These are phyloP conservation scores for Alternaria atra DNA, from an alignment of 2,329 filamentous ascomycete genomes.

Conservation along the genomic window DNA sequence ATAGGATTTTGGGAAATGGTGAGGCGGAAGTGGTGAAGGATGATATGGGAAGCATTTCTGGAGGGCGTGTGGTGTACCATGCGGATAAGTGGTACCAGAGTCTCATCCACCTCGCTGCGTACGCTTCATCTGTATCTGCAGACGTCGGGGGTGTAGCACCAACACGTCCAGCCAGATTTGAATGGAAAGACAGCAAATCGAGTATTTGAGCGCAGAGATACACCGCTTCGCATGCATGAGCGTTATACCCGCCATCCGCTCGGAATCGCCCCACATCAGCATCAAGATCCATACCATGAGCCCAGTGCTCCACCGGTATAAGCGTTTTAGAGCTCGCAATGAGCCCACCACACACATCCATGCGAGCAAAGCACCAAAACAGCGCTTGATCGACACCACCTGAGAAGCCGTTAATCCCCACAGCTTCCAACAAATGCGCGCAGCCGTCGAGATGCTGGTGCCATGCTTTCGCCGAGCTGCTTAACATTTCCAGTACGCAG, in stretches of 20 bases:
- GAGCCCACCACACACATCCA: slow-evolving; percentile 66
- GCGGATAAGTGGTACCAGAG: slow-evolving; percentile 46
- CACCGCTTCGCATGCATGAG: slow-evolving; percentile 68
- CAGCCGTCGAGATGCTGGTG: slow-evolving; percentile 65
- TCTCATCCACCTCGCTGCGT: slow-evolving; percentile 33
- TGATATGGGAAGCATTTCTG: slow-evolving; percentile 22
- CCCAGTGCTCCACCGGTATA: slow-evolving; percentile 61
- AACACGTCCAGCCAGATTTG: slow-evolving; percentile 33
- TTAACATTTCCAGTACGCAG: slow-evolving; percentile 61
- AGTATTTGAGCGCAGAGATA: slow-evolving; percentile 63
- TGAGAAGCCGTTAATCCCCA: slow-evolving; percentile 61
- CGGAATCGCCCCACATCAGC: slow-evolving; percentile 52
- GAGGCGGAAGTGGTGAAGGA: slow-evolving; percentile 8
- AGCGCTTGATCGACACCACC: slow-evolving; percentile 63
- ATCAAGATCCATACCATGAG: slow-evolving; percentile 52
- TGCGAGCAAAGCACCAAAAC: slow-evolving; percentile 68
- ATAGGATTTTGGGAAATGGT: slow-evolving; percentile 25
- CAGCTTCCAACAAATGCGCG: slow-evolving; percentile 62
- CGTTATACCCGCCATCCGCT: slow-evolving; percentile 57
- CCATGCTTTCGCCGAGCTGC: slow-evolving; percentile 62
- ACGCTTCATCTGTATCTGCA: background rate
- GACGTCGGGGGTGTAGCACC: background rate
- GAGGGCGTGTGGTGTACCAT: slow-evolving; percentile 45
- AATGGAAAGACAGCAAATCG: slow-evolving; percentile 34
- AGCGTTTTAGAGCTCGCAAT: slow-evolving; percentile 63